phyloP scores from a whole-genome alignment of 768 basidiomycete genomes.

The Tulasnella sp. region DNA sequence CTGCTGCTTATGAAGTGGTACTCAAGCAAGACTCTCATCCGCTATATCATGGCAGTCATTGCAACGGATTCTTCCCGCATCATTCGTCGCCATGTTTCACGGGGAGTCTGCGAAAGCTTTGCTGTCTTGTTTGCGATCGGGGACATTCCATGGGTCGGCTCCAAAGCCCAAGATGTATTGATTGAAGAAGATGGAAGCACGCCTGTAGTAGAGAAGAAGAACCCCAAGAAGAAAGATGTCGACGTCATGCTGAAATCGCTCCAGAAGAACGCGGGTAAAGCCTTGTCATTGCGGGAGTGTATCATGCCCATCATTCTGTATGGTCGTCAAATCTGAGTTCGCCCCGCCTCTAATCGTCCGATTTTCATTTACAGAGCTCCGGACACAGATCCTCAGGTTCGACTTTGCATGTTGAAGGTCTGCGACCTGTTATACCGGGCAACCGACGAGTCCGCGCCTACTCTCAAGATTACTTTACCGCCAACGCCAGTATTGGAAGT shows the following conservation, averaged over 20 bases:
- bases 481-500: slow-evolving; percentile 58
- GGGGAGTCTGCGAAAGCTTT: slow-evolving; percentile 74
- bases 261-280: slow-evolving; percentile 81
- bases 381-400: slow-evolving; percentile 75
- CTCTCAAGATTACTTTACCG: slow-evolving; percentile 72
- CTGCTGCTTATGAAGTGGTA: slow-evolving; percentile 78
- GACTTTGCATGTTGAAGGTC: slow-evolving; percentile 84
- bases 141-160: slow-evolving; percentile 58
- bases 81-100: slow-evolving; percentile 78
- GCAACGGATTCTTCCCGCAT: slow-evolving; percentile 71
- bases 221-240: slow-evolving; percentile 62
- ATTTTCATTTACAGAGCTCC: slow-evolving; percentile 39
- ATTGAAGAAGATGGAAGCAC: slow-evolving; percentile 79
- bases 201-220: slow-evolving; percentile 58
- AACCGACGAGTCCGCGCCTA: slow-evolving; percentile 71
- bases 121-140: slow-evolving; percentile 80
- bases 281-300: slow-evolving; percentile 52
- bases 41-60: slow-evolving; percentile 79
- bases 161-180: slow-evolving; percentile 52
- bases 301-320: slow-evolving; percentile 76
- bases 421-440: slow-evolving; percentile 81
- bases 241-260: slow-evolving; percentile 79
- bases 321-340: slow-evolving; percentile 19
- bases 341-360: background rate
- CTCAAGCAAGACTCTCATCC: slow-evolving; percentile 60